Base-by-base conservation (phyloP, 495 filamentous ascomycete genomes). In the Penicillium canescens region DNA sequence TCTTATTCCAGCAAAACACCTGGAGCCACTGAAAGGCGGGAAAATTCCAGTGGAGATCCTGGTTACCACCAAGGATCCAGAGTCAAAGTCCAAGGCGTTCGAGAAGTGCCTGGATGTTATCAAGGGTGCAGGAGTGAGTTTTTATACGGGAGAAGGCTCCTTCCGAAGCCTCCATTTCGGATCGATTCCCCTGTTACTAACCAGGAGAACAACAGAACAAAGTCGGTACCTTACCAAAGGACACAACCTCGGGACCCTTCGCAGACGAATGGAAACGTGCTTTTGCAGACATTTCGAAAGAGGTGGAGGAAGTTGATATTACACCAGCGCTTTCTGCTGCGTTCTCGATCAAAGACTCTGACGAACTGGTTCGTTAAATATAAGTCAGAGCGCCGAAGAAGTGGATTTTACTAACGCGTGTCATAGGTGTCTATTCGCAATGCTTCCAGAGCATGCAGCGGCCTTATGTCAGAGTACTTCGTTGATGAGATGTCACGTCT, bases 401-500 rank as follows among this genome's bases (percentile, higher is more conserved):
- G 31, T 48, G 21, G 7, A 40, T 11, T 12, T 47, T 52, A 42
- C 60, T 61, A n/a, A 46, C 37, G 9, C 14, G 9, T 34, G 1
- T 10, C 31, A 34, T 35, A 88, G 79, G 91, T 95, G 39, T 85
- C 87, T 1, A 96, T 98, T 81, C 85, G 95, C 40, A 92, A 91
- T 60, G 91, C 94, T 3, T 95, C 94, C 12, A 85, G 92, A 61
- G 92, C 93, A 28, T 95, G 92, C 55, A 91, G 92, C 53, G 92
- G 90, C 38, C 76, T 97, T 33, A 90, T 98, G 83, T 88, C 88
- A 20, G 89, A 91, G 48, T 98, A 92, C 69, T 97, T 97, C 67
- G 84, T 97, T 48, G 95, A 98, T 67, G 90, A 96, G 66, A 97
- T 99, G 92, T 96, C 93, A 38, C 86, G 86, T 54, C 84, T 97